A percentile compares a stretch with the other conserved stretches of the same genome.
phyloP scores from a whole-genome alignment of 371 early-diverging fungal species.

The Mucor racemosus region DNA sequence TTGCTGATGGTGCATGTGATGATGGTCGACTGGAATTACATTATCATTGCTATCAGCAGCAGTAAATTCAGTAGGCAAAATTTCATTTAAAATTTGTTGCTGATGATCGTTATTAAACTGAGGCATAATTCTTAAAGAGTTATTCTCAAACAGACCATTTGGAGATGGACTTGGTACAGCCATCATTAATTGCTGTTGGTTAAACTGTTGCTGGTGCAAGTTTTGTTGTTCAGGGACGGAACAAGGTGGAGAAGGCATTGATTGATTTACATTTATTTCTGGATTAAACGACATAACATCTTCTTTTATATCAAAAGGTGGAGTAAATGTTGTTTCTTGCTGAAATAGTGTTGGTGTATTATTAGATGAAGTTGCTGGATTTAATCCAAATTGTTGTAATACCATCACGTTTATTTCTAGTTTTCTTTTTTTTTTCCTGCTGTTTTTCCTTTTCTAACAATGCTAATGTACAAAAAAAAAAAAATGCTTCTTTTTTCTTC shows the following conservation, averaged over 20 bases:
- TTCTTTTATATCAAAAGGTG: slow-evolving; percentile 11
- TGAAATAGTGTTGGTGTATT: not conserved
- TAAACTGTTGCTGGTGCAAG: slow-evolving; percentile 9
- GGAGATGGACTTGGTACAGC: slow-evolving; percentile 4
- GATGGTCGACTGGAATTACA: not conserved
- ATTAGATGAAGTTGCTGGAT: slow-evolving; percentile 1
- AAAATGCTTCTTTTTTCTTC: too few species aligned
- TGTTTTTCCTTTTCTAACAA: not conserved
- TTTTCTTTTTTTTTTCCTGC: not conserved
- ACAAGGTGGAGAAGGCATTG: slow-evolving; percentile 22
- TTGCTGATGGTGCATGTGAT: slow-evolving; percentile 4
- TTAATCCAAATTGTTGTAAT: slow-evolving; percentile 9
- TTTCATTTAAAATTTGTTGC: slow-evolving; percentile 5
- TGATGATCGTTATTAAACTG: not conserved
- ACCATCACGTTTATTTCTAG: slow-evolving; percentile 6
- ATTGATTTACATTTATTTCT: not conserved
- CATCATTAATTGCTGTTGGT: slow-evolving; percentile 2
- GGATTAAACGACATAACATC: slow-evolving; percentile 5
- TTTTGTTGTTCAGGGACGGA: slow-evolving; percentile 15
- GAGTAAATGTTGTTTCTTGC: slow-evolving; percentile 2
- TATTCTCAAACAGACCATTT: slow-evolving; percentile 5
- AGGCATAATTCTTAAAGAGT: not conserved
- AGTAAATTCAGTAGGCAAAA: slow-evolving; percentile 1
- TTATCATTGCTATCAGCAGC: slow-evolving; percentile 4
- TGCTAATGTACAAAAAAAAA: too few species aligned